These are phyloP conservation scores for Penicillium sp. DNA, from an alignment of 2,329 filamentous ascomycete genomes.

Conservation along the genomic window DNA sequence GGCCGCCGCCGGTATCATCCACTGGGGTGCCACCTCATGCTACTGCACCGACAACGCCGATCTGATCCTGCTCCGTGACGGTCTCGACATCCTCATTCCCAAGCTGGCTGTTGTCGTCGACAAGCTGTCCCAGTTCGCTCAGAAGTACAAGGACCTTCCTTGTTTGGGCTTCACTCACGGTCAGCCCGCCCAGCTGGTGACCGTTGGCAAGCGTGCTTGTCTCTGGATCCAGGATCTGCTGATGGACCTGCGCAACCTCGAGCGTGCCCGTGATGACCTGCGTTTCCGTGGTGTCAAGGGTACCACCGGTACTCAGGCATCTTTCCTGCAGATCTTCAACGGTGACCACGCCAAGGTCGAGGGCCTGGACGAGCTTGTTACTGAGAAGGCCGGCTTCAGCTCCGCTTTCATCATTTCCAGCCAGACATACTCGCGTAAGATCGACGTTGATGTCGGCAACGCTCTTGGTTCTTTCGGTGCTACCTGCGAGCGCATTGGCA, in stretches of 20 bases:
- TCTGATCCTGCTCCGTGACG: conserved; percentile 72
- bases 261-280: conserved; percentile 65
- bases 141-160: conserved; percentile 68
- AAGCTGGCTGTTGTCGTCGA: conserved; percentile 77
- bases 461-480: conserved; percentile 75
- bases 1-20: conserved; percentile 77
- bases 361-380: conserved; percentile 61
- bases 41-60: conserved; percentile 70
- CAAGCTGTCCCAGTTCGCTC: conserved; percentile 70
- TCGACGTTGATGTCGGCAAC: conserved; percentile 77
- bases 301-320: conserved; percentile 75
- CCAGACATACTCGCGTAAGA: conserved; percentile 76
- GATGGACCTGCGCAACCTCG: conserved; percentile 72
- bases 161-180: conserved; percentile 75
- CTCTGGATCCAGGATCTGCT: conserved; percentile 75
- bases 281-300: conserved; percentile 72
- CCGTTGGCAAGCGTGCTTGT: conserved; percentile 63
- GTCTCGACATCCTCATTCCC: conserved; percentile 69
- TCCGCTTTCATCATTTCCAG: conserved; percentile 63
- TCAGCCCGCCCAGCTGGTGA: conserved; percentile 57
- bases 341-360: conserved; percentile 60
- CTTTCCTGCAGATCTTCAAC: conserved; percentile 68
- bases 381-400: conserved; percentile 63
- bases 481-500: conserved; percentile 71
- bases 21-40: conserved; percentile 64